Evolutionary conservation across 1,284 basidiomycete species (phyloP), one percentile per base, ranked within the genome.

Genomic region (Malassezia brasiliensis): DNA sequence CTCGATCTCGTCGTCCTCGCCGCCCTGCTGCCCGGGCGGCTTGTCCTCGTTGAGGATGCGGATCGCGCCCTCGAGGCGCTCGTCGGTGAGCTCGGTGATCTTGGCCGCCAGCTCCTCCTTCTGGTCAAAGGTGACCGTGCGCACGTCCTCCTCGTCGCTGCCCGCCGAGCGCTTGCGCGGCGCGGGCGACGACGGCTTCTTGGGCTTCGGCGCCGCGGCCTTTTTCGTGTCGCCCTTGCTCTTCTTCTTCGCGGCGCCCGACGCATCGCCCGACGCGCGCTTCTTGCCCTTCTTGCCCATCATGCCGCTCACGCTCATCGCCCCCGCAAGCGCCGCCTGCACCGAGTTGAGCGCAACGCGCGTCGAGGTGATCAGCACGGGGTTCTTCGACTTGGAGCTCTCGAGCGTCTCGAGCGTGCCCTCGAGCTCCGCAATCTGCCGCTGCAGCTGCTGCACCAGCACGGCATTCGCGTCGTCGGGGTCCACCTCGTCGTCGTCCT

Each of bases 1-100:
- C 62, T 74, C 72, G 40, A 74, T 74, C 61, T 74, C 72, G 50
- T 74, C 72, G 39, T 74, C 67, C 45, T 57, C 55, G 12, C 14
- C 25, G 50, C 72, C 67, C 41, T 65, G 61, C 48, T 67, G 55
- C 42, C 60, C 66, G 10, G 62, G 59, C 30, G 72, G 70, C 61
- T 74, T 72, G 63, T 74, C 72, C 54, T 74, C 72, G 50, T 69
- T 68, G 53, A 74, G 70, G 59, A 74, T 74, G 35, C 66, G 65
- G 49, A 74, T 65, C 41, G 72, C 72, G 12, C 68, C 68, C 40
- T 74, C 72, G 51, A 74, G 58, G 14, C 69, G 65, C 56, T 73
- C 72, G 47, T 72, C 72, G 17, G 68, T 64, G 31, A 74, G 62
- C 61, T 71, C 67, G 15, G 69, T 71, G 53, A 74, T 74, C 62